Evolutionary conservation across 176 grass and related monocot genomes (phyloP).

Genomic region (Panicum miliaceum): DNA sequence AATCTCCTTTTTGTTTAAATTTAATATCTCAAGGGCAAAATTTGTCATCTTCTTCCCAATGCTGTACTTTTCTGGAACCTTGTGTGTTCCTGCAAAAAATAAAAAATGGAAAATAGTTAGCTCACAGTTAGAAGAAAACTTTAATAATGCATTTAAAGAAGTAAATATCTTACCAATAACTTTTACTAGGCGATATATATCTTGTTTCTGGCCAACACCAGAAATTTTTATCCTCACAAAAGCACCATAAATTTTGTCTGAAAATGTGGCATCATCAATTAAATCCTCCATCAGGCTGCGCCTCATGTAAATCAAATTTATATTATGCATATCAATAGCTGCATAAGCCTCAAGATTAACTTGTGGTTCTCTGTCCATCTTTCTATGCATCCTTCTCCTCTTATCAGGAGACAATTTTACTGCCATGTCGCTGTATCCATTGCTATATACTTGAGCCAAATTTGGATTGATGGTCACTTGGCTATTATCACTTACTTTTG

Average conservation of each 20-base stretch:
- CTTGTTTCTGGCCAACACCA: slow-evolving; percentile 77
- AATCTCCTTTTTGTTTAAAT: slow-evolving; percentile 87
- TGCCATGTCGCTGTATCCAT: slow-evolving; percentile 52
- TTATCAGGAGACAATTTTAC: slow-evolving; percentile 52
- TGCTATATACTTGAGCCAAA: slow-evolving; percentile 69
- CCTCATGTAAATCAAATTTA: slow-evolving; percentile 80
- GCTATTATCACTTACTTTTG: slow-evolving; percentile 50
- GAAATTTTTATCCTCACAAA: slow-evolving; percentile 97
- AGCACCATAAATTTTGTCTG: slow-evolving; percentile 71
- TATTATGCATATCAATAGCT: slow-evolving; percentile 91
- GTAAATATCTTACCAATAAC: slow-evolving; percentile 77
- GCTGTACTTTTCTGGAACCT: slow-evolving; percentile 78
- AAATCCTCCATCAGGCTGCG: slow-evolving; percentile 90
- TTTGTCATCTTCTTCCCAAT: slow-evolving; percentile 90
- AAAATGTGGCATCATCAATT: slow-evolving; percentile 66
- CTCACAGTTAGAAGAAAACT: not conserved
- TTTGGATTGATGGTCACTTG: slow-evolving; percentile 45
- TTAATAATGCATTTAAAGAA: slow-evolving; percentile 4
- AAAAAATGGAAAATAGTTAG: not conserved
- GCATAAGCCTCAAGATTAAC: slow-evolving; percentile 79
- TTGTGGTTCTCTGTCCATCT: slow-evolving; percentile 57
- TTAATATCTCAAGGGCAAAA: slow-evolving; percentile 86
- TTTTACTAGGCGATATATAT: slow-evolving; percentile 97
- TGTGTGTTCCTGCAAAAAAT: slow-evolving; percentile 66
- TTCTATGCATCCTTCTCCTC: slow-evolving; percentile 67